Evolutionary conservation across 352 stramenopile species (phyloP), one percentile per base, ranked within the genome.

Genomic region (Plasmopara halstedii): DNA sequence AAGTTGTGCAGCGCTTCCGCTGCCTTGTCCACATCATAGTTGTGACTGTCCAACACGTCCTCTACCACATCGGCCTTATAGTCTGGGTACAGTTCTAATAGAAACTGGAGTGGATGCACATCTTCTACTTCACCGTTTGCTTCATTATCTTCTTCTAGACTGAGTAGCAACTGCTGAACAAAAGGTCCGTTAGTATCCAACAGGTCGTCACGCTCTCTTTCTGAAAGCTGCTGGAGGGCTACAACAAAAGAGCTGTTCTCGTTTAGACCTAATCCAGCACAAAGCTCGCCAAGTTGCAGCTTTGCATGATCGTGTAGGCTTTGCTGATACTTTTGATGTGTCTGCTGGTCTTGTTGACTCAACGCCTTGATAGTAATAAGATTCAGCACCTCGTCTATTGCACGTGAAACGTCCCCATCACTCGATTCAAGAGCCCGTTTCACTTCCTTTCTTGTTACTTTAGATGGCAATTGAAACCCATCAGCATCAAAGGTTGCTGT

Each of bases 371-470:
- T 76, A 6, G 67, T 62, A 11, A 78, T 51, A 25, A 83, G 57
- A 50, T 67, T 83, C 58, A 84, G 50, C 13, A 88, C 60, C 1
- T 88, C 73, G 43, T 84, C 71, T 36, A 83, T 70, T 0, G 70
- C 76, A 18, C 42, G 38, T 14, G 67, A 69, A n/a, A 76, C 47
- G 41, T 88, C 70, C 15, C 66, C 64, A 6, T 59, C 41, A 26
- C 56, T 64, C 9, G 62, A 41, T 37, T 46, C 21, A 40, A 83
- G 53, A 21, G 62, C 64, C 21, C 41, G 44, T 19, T 33, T 10
- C 13, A 84, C 60, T 22, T 86, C 69, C 1, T 46, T 37, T 11
- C 62, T 56, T 19, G 59, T 66, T 29, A 86, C 61, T 34, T 32
- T 22, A 1, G 47, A 39, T 11, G 56, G 59, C 35, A 49, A 36